Base-by-base conservation (phyloP, 2,329 filamentous ascomycete genomes). In the Davidsoniella australis region DNA sequence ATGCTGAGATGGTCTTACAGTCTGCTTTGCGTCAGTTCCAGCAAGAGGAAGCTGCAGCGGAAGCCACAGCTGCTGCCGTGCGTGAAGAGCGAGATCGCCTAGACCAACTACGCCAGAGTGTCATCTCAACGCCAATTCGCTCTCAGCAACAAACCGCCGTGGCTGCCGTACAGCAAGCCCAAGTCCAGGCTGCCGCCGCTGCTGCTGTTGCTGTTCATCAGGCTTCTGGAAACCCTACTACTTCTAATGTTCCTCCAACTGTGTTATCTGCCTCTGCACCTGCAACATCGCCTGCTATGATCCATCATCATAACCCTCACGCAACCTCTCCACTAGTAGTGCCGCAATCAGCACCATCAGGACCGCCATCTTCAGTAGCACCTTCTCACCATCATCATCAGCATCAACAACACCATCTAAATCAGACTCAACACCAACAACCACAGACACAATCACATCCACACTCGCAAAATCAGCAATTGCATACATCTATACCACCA, bases 11-110 rank as follows among this genome's bases (percentile, higher is more conserved):
- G 4, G 72, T 73, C 14, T 62, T 78, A 2, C 74, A 76, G 56
- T 76, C 76, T 54, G 75, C 75, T 2, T 63, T 78, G 43, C 69
- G 71, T 39, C 71, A 73, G 54, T 65, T 78, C 46, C 74, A 77
- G 56, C 69, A 75, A 56, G 73, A 77, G 53, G 73, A 77, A 51
- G 71, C 72, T 18, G 72, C 72, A 4, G 73, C 72, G 2, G 73
- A 76, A 53, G 72, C 71, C n/a, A 69, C 70, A 44, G 73, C 73
- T 1, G 72, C 71, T 0, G 71, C 66, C 3, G 71, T 68, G 1
- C 66, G 73, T 10, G 72, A 73, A 56, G 71, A 72, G 56, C 67
- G 68, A 29, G 72, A 72, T 41, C 65, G 67, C 45, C 65, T 64
- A 4, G 71, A 73, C 52, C 63, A 66, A 45, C 64, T 58, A 1